Percentiles rank a stretch among this genome's conserved stretches.
phyloP scores from a whole-genome alignment of 495 filamentous ascomycete genomes.

The Thozetella sp. region DNA sequence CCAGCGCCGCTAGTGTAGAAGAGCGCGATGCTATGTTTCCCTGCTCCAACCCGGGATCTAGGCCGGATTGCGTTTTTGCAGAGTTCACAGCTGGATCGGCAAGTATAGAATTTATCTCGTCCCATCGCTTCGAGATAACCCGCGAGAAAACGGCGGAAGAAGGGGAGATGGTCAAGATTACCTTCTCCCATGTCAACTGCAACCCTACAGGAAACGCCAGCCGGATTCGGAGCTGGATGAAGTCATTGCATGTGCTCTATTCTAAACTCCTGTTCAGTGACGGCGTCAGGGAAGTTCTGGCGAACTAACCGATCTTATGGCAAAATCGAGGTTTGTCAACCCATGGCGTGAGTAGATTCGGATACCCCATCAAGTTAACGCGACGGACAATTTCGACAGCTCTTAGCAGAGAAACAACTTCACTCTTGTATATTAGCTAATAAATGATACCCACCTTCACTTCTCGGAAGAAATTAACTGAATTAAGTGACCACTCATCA shows the following conservation, averaged over 20 bases:
- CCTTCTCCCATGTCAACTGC: too few species aligned
- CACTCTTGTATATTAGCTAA: too few species aligned
- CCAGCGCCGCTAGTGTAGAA: background rate
- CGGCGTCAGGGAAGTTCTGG: slow-evolving; percentile 14
- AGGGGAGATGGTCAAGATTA: background rate
- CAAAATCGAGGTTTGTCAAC: too few species aligned
- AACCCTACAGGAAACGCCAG: too few species aligned
- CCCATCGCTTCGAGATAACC: background rate
- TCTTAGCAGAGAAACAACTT: too few species aligned
- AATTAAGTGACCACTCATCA: too few species aligned
- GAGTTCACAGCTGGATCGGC: background rate
- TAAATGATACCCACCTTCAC: too few species aligned
- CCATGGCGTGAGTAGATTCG: too few species aligned
- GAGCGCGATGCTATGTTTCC: background rate
- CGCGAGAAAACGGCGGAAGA: background rate
- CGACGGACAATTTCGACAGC: too few species aligned
- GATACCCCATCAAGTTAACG: too few species aligned
- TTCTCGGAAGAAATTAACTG: too few species aligned
- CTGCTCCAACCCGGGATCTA: background rate
- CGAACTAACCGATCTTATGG: too few species aligned
- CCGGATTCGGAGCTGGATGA: background rate
- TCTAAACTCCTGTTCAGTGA: slow-evolving; percentile 13
- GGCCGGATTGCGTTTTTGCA: background rate
- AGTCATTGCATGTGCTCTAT: slow-evolving; percentile 13
- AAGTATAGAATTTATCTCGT: background rate